Evolutionary conservation across 2,329 filamentous ascomycete genomes (phyloP), one percentile per base, ranked within the genome.

Genomic region (Diplodia scrobiculata): DNA sequence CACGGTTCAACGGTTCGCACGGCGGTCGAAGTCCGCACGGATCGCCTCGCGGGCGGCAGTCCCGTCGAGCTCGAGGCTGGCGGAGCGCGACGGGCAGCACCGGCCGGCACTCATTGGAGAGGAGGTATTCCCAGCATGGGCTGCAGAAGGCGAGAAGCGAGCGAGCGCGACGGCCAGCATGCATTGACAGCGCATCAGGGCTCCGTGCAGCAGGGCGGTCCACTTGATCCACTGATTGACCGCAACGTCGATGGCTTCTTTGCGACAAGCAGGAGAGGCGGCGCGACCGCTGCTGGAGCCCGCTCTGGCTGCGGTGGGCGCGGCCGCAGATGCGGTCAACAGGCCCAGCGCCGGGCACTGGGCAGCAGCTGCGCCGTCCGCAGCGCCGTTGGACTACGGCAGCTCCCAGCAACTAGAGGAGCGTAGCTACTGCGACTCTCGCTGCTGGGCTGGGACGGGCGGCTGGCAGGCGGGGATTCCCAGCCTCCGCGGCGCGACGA

Each of bases 171-270:
- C 45, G 45, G 32, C 58, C 25, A 41, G 47, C 47, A 63, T 66
- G 65, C 65, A 66, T 66, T 66, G 65, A 66, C 65, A 66, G 58
- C 65, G 58, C 65, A 66, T 60, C 55, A 53, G 55, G 63, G 60
- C 51, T 50, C 48, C 51, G 63, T 65, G 63, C 63, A 65, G 63
- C 29, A 52, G 36, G 62, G 34, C 62, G 59, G 59, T 63, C 59
- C 64, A 52, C 54, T 62, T 60, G 65, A 62, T 60, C 65, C 55
- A 66, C 55, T 62, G 65, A 62, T 52, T 41, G 54, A 60, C 25
- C 51, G 50, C 48, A 65, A 52, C 62, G 51, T 65, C 59, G 59
- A 19, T 29, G 59, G 32, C 38, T 50, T 32, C 29, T 47, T 60
- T 34, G 52, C 52, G 53, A 36, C 53, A 41, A 19, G 55, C 55